Evolutionary conservation across 352 stramenopile species (phyloP), one percentile per base, ranked within the genome.

Genomic region (Phytopythium cucurbitacearum): DNA sequence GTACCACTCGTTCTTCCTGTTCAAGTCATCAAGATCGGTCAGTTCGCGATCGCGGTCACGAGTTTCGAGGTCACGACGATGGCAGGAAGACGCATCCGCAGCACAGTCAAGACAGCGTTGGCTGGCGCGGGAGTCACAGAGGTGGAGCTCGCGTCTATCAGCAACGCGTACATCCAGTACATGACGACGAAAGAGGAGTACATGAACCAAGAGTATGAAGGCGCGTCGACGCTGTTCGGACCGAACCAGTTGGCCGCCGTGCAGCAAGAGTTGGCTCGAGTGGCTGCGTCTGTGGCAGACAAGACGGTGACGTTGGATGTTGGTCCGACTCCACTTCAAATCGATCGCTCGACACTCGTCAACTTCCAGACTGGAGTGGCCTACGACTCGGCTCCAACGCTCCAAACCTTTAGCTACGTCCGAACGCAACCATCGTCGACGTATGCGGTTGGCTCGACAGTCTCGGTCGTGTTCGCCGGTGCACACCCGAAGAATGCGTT

Each of bases 151-250:
- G 64, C 59, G 7, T 57, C 73, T 2, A 57, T 84, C 48, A 80
- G 59, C 38, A 89, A 90, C 54, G 74, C 54, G 0, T 89, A 90
- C 53, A 62, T 69, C 12, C 61, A 70, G 35, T 90, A 90, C 53
- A 57, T 86, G 45, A 83, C 78, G 33, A 89, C 80, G 0, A 60
- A 56, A 5, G 78, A 87, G 36, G 80, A 90, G 47, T 90, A 89
- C 53, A 15, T 63, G 0, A 63, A 55, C 5, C 80, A 90, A 59
- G 49, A 87, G 48, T 90, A 90, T 53, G 80, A 90, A 60, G 80
- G 80, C n/a, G 73, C 80, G 33, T 90, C 75, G 6, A 90, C 80
- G 10, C 62, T 87, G 11, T 89, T 89, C 34, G 80, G 78, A 8
- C 77, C 76, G 1, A 87, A 89, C 32, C 75, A 87, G 45, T 50